A percentile compares a stretch with the other conserved stretches of the same genome.
These are phyloP conservation scores for Aspergillus pseudonomiae DNA, from an alignment of 2,329 filamentous ascomycete species.

Conservation along the genomic window DNA sequence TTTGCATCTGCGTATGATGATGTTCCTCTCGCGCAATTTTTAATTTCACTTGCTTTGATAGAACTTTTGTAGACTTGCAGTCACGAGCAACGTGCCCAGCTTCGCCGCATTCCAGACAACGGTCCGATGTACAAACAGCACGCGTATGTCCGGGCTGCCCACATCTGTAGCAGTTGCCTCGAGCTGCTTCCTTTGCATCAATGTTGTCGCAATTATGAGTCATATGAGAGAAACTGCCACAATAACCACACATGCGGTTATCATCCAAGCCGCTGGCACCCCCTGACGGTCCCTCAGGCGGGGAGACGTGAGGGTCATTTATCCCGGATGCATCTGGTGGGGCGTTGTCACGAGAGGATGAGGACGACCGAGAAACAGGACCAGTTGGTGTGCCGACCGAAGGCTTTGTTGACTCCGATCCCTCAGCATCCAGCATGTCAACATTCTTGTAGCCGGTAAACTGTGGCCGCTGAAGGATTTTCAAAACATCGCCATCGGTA, in stretches of 20 bases:
- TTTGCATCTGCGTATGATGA: conserved; percentile 35
- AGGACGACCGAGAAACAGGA: conserved; percentile 37
- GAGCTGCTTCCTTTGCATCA: conserved; percentile 41
- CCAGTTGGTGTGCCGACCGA: conserved; percentile 25
- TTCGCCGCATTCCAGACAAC: conserved; percentile 49
- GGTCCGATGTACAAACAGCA: conserved; percentile 40
- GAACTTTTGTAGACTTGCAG: conserved; percentile 37
- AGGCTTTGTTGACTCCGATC: conserved; percentile 13
- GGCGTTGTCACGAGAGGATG: conserved; percentile 27
- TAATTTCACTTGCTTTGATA: conserved; percentile 42
- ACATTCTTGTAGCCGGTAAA: conserved; percentile 48
- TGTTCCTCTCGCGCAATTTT: conserved; percentile 42
- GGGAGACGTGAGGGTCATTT: conserved; percentile 26
- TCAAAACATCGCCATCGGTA: conserved; percentile 67
- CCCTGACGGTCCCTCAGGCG: conserved; percentile 45
- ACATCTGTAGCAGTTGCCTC: conserved; percentile 49
- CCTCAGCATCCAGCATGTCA: conserved; percentile 45
- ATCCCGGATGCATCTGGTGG: conserved; percentile 27
- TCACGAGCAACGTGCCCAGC: conserved; percentile 42
- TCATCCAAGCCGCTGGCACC: conserved; percentile 48
- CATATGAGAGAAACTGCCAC: conserved; percentile 50
- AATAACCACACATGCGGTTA: conserved; percentile 46
- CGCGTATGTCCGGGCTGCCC: conserved; percentile 42
- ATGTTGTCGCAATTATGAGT: conserved; percentile 50
- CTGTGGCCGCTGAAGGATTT: conserved; percentile 58